Evolutionary conservation across 257 asterid genomes (phyloP), one percentile per base, ranked within the genome.

Genomic region (Solanum pinnatisectum): DNA sequence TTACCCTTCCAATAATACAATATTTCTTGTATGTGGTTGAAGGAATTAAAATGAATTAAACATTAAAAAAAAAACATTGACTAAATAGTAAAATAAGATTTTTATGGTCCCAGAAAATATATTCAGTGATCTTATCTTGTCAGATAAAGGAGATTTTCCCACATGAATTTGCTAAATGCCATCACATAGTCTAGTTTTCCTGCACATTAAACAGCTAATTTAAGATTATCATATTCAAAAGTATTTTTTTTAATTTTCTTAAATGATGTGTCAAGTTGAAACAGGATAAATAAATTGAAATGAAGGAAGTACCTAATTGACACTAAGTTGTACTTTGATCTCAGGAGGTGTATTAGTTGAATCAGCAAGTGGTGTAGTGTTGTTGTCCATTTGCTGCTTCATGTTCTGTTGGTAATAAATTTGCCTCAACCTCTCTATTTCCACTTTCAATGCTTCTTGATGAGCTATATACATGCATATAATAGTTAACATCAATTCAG

Each of bases 391-490:
- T 88, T 96, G 94, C 89, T 95, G 93, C 93, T 95, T 95, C 83
- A 92, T 11, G 87, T 91, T 94, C 88, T 95, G 98, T 63, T 94
- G 97, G 88, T 92, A 93, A 89, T 93, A 96, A 70, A 95, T 83
- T 90, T 93, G 95, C 92, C 98, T 95, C 84, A 96, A 91, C 93
- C 99, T 95, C 92, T 95, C 98, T 65, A 96, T 95, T 90, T 96
- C 99, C 90, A 94, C 91, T 92, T 94, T 95, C 92, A 96, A 87
- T 82, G 99, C 98, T 89, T 96, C 99, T 93, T 96, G 98, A 92
- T 95, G 99, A 87, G 98, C 99, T 96, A 79, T 90, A 85, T 37
- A 65, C 4, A 14, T 68, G 16, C 72, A 68, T 68, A 46, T 6
- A 12, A 22, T 11, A 35, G 81, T 72, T 27, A 72, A 73, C 11